Evolutionary conservation across 306 rosid species (phyloP), one percentile per base, ranked within the genome.

Genomic region (Cucurbita pepo): DNA sequence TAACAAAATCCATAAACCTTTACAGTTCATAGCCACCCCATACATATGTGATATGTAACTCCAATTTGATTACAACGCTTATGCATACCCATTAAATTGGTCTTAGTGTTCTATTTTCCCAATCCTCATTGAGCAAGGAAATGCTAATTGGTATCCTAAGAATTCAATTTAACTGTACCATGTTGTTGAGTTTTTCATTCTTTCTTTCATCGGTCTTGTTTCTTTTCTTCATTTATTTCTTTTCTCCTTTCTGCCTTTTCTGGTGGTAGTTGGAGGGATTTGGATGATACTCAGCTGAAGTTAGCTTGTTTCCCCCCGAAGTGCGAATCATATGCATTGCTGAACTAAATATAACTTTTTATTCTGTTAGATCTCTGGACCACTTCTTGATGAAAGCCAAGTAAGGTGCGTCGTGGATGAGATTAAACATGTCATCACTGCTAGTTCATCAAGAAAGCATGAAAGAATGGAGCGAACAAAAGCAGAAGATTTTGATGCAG

Each of bases 401-500:
- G 99, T 95, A 58, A 84, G 77, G 72, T 89, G 92, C 74, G 69
- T 95, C 53, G 99, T 91, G 14, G 92, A 95, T 1, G 97, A 91
- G 89, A 84, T 95, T 80, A 95, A 95, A 74, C 88, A 82, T 81
- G 97, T 89, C 71, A 95, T 95, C 71, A 95, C 97, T 38, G 97
- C 96, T 41, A 95, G 99, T 78, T 91, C 97, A 69, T 88, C 95
- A 75, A 86, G 99, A 76, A 95, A 95, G 74, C 78, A 79, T 67
- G 99, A 95, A 79, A 91, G 99, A 77, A 85, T 86, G 16, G 99
- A 91, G 78, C 83, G 97, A 82, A 79, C 89, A 74, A 88, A 85
- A 79, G 97, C 97, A 52, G 99, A 95, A 81, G 99, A 95, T 82
- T 95, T 95, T 86, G 99, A 91, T 76, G 97, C 89, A 8, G 99